These are phyloP conservation scores for Chalciporus chontae DNA, from an alignment of 768 basidiomycete genomes.

Conservation along the genomic window DNA sequence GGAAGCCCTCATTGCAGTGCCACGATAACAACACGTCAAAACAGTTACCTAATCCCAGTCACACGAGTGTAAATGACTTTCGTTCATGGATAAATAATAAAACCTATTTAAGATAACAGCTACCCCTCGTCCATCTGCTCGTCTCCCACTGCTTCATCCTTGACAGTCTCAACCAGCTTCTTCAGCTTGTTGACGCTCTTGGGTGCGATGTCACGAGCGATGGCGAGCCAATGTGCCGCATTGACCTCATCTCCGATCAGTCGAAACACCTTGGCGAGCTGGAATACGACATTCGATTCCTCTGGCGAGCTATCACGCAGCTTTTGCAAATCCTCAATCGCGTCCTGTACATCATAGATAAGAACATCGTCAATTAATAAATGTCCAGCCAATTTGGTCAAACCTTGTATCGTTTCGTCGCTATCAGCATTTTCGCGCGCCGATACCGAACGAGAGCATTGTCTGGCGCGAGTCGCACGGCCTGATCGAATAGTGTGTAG, in stretches of 20 bases:
- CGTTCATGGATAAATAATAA: slow-evolving; percentile 8
- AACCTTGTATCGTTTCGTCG: slow-evolving; percentile 82
- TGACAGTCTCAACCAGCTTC: slow-evolving; percentile 68
- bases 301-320: slow-evolving; percentile 84
- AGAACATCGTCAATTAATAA: slow-evolving; percentile 13
- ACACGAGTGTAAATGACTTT: slow-evolving; percentile 16
- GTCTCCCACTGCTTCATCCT: slow-evolving; percentile 54
- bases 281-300: slow-evolving; percentile 95
- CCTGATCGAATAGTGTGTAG: slow-evolving; percentile 75
- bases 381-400: slow-evolving; percentile 22
- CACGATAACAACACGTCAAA: slow-evolving; percentile 24
- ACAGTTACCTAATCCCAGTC: slow-evolving; percentile 18
- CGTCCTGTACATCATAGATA: slow-evolving; percentile 50
- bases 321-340: slow-evolving; percentile 75
- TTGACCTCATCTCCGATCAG: slow-evolving; percentile 73
- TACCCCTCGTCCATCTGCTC: slow-evolving; percentile 78
- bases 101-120: background rate
- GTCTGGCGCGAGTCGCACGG: slow-evolving; percentile 74
- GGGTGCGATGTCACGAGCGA: slow-evolving; percentile 91
- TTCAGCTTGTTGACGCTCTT: slow-evolving; percentile 83
- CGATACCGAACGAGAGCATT: slow-evolving; percentile 95
- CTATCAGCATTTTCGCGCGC: slow-evolving; percentile 86
- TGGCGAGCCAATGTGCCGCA: slow-evolving; percentile 81
- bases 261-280: slow-evolving; percentile 90
- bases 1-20: slow-evolving; percentile 27